Evolutionary conservation across 495 filamentous ascomycete genomes (phyloP).

Genomic region (Penicillium psychrofluorescens): DNA sequence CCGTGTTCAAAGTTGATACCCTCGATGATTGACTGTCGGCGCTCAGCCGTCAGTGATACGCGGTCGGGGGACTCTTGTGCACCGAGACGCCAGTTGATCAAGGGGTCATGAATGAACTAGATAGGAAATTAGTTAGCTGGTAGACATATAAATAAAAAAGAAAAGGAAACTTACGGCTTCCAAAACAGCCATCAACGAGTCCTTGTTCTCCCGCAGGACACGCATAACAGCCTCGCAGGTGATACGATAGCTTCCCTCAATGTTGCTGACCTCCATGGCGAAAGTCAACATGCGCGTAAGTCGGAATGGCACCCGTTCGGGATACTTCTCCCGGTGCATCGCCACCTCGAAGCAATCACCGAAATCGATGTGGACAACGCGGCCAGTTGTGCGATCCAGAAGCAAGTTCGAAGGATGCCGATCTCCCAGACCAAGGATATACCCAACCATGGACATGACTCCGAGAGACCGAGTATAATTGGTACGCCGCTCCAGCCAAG

Average conservation of each 20-base stretch:
- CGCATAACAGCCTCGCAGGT: constrained; percentile 99
- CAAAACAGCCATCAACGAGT: constrained; percentile 94
- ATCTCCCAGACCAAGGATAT: constrained; percentile 94
- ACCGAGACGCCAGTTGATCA: constrained; percentile 94
- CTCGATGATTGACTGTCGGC: constrained; percentile 64
- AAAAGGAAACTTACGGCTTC: constrained; percentile 70
- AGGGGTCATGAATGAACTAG: constrained; percentile 94
- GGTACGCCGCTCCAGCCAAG: constrained; percentile 92
- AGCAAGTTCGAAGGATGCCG: constrained; percentile 96
- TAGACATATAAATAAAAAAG: background rate
- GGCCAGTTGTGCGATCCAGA: constrained; percentile 90
- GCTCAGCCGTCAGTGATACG: constrained; percentile 74
- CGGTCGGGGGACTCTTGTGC: constrained; percentile 75
- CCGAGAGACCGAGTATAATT: constrained; percentile 96
- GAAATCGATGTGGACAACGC: constrained; percentile 97
- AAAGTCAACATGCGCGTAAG: constrained; percentile 98
- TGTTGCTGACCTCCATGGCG: constrained; percentile 99
- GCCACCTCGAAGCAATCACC: constrained; percentile 99
- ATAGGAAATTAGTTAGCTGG: constrained; percentile 17
- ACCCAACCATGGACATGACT: constrained; percentile 99
- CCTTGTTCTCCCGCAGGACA: constrained; percentile 91
- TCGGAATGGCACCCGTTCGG: constrained; percentile 94
- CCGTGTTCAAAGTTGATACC: constrained; percentile 50
- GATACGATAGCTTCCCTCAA: constrained; percentile 94
- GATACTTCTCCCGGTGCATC: constrained; percentile 99